Evolutionary conservation across 345 rosid species (phyloP), one percentile per base, ranked within the genome.

Genomic region (Dipteronia dyeriana): DNA sequence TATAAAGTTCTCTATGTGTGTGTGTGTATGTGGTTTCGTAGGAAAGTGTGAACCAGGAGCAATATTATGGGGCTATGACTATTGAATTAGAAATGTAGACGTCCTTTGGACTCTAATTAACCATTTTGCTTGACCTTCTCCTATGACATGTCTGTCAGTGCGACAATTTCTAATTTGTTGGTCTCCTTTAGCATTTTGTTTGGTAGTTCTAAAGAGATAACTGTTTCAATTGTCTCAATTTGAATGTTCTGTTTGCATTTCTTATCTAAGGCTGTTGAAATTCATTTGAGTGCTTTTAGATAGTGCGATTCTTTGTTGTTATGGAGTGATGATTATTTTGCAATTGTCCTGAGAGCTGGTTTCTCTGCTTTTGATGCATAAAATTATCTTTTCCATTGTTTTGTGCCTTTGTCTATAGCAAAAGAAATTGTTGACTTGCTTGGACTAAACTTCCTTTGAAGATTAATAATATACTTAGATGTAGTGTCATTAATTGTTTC

Each of bases 121-220:
- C n/a, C 57, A 16, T 53, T 53, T 53, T 53, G 57, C 57, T 53
- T 53, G 57, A 53, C 57, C 57, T 4, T 53, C 2, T 53, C 57
- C 57, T 53, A 14, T 14, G 57, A 53, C n/a, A 20, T 53, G 7
- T 53, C n/a, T 53, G 57, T 17, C 57, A 16, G 57, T 53, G 7
- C 5, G 7, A 9, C 26, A 45, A n/a, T 74, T 74, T 73, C 34
- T 14, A 16, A 57, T 31, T 11, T 19, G 6, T 54, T 71, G 9
- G 26, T 53, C 38, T 71, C 26, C 13, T 26, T 75, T 64, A 16
- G 59, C 25, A 19, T 75, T 63, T 74, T 62, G 41, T 17, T 29
- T 17, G 20, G 17, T 31, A n/a, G 9, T 16, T 71, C 26, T 25
- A 43, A 45, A 25, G 31, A 49, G 43, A 1, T 4, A 45, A 13